These are phyloP conservation scores for Alloteropsis angusta DNA, from an alignment of 202 grass and related monocot genomes.

Conservation along the genomic window DNA sequence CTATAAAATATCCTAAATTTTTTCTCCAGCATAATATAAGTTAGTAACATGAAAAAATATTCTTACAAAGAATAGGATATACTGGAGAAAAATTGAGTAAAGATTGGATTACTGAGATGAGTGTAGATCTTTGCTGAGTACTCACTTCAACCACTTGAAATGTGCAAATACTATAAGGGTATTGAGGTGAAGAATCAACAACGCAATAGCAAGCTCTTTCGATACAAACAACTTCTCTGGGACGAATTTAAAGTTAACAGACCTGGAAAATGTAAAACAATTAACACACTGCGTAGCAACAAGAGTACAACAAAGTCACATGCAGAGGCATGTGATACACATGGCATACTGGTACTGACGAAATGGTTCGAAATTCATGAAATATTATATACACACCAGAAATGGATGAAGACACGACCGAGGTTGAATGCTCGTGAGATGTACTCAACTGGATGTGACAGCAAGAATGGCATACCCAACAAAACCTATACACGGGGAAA, in stretches of 20 bases:
- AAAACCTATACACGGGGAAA: constrained; percentile 45
- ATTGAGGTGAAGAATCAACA: constrained; percentile 77
- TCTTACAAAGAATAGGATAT: background rate
- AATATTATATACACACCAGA: constrained; percentile 58
- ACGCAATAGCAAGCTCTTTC: constrained; percentile 63
- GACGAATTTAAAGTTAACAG: constrained; percentile 95
- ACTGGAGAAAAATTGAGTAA: background rate
- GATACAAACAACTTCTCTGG: constrained; percentile 85
- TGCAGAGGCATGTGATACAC: background rate
- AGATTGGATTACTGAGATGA: background rate
- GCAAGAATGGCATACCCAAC: constrained; percentile 81
- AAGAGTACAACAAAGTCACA: background rate
- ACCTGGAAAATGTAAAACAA: constrained; percentile 47
- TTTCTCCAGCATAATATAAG: background rate
- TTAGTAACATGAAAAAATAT: background rate
- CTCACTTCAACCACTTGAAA: constrained; percentile 88
- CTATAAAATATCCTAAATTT: background rate
- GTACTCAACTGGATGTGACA: constrained; percentile 67
- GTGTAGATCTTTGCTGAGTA: background rate
- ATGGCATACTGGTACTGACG: background rate
- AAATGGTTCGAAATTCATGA: constrained; percentile 12
- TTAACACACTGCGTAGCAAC: constrained; percentile 21
- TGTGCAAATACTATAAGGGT: constrained; percentile 80
- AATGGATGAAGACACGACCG: constrained; percentile 92
- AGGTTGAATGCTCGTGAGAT: constrained; percentile 91